phyloP scores from a whole-genome alignment of 805 yeast species.

The Vanderwaltozyma verrucispora region DNA sequence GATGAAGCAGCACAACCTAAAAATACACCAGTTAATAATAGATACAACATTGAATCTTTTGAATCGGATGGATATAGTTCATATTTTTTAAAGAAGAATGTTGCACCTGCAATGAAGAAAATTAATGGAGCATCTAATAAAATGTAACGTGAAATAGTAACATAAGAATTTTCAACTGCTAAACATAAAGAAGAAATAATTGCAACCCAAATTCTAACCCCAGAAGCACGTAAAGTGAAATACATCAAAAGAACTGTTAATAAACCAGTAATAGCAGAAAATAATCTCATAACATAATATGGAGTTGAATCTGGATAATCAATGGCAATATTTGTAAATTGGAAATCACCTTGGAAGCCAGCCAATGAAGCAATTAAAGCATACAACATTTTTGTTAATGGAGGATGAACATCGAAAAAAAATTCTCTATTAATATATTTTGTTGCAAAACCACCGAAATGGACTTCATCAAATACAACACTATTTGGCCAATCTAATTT shows the following conservation, averaged over 20 bases:
- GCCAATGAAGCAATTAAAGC: conserved; percentile 60
- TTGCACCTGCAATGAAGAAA: conserved; percentile 65
- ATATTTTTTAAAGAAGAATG: conserved; percentile 53
- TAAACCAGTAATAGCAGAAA: conserved; percentile 60
- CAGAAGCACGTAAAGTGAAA: conserved; percentile 60
- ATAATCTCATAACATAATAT: conserved; percentile 56
- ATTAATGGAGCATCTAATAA: conserved; percentile 66
- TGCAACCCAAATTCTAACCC: conserved; percentile 56
- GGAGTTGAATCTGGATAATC: conserved; percentile 49
- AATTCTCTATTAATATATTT: conserved; percentile 58
- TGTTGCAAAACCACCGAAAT: conserved; percentile 93
- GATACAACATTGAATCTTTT: conserved; percentile 44
- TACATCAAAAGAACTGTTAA: conserved; percentile 56
- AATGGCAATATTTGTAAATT: conserved; percentile 57
- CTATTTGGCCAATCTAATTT: conserved; percentile 59
- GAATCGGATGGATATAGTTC: conserved; percentile 57
- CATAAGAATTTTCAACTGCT: conserved; percentile 54
- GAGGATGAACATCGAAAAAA: conserved; percentile 75
- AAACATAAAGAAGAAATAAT: conserved; percentile 46
- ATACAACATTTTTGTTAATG: conserved; percentile 64
- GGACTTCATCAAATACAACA: conserved; percentile 89
- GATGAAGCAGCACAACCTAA: conserved; percentile 65
- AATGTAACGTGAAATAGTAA: conserved; percentile 66
- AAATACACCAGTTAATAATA: conserved; percentile 55
- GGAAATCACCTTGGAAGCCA: conserved; percentile 65